Percentiles rank a stretch among this genome's conserved stretches.
Evolutionary conservation across 73 alveolate species (phyloP).

Genomic region (Stentor coeruleus): DNA sequence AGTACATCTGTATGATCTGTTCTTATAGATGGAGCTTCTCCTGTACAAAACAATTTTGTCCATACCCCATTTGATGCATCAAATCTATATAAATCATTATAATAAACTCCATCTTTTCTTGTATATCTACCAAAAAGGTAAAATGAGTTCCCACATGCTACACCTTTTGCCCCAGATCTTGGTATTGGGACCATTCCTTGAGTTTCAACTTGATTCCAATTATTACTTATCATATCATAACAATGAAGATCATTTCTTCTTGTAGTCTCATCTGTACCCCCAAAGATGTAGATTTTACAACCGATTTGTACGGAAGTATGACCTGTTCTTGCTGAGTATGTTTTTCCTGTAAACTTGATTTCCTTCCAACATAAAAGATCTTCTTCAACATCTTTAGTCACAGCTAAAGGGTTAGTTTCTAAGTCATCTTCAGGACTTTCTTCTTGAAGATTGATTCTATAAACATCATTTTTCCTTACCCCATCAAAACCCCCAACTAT

Average conservation of each 20-base stretch:
- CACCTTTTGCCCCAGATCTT: constrained; percentile 58
- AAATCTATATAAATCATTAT: constrained; percentile 45
- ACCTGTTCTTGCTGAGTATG: constrained; percentile 66
- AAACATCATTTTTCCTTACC: constrained; percentile 68
- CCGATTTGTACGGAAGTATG: constrained; percentile 50
- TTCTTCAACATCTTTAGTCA: constrained; percentile 8
- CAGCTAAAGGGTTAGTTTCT: constrained; percentile 32
- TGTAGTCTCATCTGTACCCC: constrained; percentile 74
- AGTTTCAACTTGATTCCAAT: constrained; percentile 38
- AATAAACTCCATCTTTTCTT: constrained; percentile 66
- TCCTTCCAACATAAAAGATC: neutral
- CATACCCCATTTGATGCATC: constrained; percentile 37
- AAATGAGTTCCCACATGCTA: constrained; percentile 34
- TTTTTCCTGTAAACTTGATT: constrained; percentile 20
- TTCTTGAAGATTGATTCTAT: constrained; percentile 45
- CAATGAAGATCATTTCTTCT: constrained; percentile 48
- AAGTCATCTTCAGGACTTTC: constrained; percentile 13
- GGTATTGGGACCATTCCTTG: constrained; percentile 44
- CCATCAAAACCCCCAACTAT: constrained; percentile 80
- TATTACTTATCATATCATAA: constrained; percentile 33
- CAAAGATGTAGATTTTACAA: constrained; percentile 58
- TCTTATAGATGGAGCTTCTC: constrained; percentile 45
- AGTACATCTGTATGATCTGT: constrained; percentile 78
- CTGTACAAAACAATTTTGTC: constrained; percentile 41
- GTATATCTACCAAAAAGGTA: constrained; percentile 85